Evolutionary conservation across 1,139 yeast genomes (phyloP), one percentile per base, ranked within the genome.

Genomic region (Suhomyces wounanorum): DNA sequence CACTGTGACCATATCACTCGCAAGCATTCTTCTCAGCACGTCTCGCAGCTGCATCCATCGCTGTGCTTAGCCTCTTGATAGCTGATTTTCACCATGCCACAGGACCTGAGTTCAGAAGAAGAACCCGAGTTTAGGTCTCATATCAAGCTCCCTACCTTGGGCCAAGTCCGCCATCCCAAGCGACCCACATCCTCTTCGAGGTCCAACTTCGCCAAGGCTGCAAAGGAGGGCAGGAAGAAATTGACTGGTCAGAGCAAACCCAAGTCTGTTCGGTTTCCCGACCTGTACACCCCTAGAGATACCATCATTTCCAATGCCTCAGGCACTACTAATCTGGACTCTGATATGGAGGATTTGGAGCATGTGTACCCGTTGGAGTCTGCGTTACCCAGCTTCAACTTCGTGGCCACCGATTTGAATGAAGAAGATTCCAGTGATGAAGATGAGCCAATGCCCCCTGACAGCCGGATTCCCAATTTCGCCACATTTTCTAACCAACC

Each of bases 191-290:
- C 40, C 17, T 50, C 62, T 21, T 55, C 66, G 23, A 60, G 57
- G 26, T 52, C 64, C 14, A 64, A 64, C 50, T 53, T 72, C 17
- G 70, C 67, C 18, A 71, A 72, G 52, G 75, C 76, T 1, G 72
- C 72, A 3, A 67, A 67, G 49, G 64, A 66, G 33, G 65, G 64
- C 16, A 56, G 59, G 39, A 40, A 23, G 28, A 62, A 61, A 48
- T 51, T 61, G 28, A 48, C 53, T 2, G 55, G 57, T 30, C 51
- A 53, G 45, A 40, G 30, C 42, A 48, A 45, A 18, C 43, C 42
- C 40, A 64, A 65, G 47, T 53, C 66, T 14, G 73, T 68, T 2
- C 59, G 72, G 31, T 68, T 70, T 48, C 73, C 75, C 3, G 75
- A 66, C 49, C 63, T 61, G 53, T 63, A 60, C 49, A 40, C 62